phyloP scores from a whole-genome alignment of 768 basidiomycete genomes.

The Lactarius hengduanensis region DNA sequence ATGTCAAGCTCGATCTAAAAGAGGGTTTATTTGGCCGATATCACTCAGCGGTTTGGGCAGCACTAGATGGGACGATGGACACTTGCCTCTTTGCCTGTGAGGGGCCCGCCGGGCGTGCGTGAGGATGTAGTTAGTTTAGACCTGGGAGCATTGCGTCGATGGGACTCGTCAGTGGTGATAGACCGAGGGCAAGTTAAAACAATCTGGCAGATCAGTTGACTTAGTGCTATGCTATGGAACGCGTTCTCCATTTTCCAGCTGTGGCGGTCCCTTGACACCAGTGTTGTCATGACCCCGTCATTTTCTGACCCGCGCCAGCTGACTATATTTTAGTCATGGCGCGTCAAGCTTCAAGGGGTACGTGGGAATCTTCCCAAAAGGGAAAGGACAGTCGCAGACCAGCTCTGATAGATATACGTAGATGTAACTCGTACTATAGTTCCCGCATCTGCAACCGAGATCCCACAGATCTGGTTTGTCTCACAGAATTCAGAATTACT shows the following conservation, averaged over 20 bases:
- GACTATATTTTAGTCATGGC: too few relatives aligned
- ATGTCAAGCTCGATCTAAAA: constrained; percentile 91
- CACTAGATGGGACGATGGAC: constrained; percentile 7
- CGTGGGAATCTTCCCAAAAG: too few relatives aligned
- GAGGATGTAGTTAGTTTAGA: background rate
- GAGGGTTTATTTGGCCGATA: background rate
- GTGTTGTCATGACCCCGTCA: too few relatives aligned
- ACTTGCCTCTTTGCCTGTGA: constrained; percentile 94
- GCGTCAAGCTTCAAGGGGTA: too few relatives aligned
- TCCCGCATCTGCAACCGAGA: too few relatives aligned
- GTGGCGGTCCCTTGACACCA: background rate
- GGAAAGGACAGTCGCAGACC: too few relatives aligned
- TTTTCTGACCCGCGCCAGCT: too few relatives aligned
- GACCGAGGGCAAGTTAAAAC: background rate
- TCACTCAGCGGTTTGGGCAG: background rate
- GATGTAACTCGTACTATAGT: too few relatives aligned
- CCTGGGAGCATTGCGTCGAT: constrained; percentile 39
- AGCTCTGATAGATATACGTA: too few relatives aligned
- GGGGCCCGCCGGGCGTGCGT: constrained; percentile 40
- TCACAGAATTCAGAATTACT: too few relatives aligned
- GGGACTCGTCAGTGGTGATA: constrained; percentile 11
- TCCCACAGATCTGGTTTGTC: too few relatives aligned
- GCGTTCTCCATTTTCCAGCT: background rate
- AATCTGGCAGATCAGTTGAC: background rate
- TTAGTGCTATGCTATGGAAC: background rate